Evolutionary conservation across 2,329 filamentous ascomycete genomes (phyloP), one percentile per base, ranked within the genome.

Genomic region (Fusarium dlaminii): DNA sequence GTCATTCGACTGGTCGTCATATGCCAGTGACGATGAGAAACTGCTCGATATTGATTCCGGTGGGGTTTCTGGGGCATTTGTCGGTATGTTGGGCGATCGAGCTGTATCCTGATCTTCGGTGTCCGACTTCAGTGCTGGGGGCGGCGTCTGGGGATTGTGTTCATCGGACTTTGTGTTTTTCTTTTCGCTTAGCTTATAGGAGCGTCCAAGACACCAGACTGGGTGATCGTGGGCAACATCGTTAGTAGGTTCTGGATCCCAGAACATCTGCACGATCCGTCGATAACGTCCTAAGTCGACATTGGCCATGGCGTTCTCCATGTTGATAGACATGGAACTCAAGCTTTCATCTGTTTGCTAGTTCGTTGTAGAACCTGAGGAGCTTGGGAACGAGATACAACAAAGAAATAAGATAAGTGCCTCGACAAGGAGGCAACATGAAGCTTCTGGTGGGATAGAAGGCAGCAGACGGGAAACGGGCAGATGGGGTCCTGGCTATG

Each of bases 161-260:
- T 73, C 55, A 51, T 37, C 42, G 18, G 24, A 56, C 46, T 72
- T 78, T 36, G 54, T 32, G 30, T 36, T 56, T 37, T 59, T 66
- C 58, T 63, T 52, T 22, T 78, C 74, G 39, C 67, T 75, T 52
- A 90, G 82, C 32, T 81, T 85, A 76, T 90, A 90, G 37, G 83
- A 85, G 63, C 83, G 82, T 39, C 89, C 89, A 12, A 98, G 86
- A 79, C 95, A 97, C 95, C 96, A 98, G 71, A 97, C 93, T 18
- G 93, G 90, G 39, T 90, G 87, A 72, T 91, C 87, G 42, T 88
- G 87, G 66, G 84, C 81, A 65, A 91, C 86, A 80, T 97, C 91
- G 83, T 98, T 98, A 72, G 89, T 90, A 11, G 95, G 95, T 73
- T 95, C 91, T 1, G 95, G 94, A 77, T 98, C 95, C 92, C 95